Conservation (phyloP, 2,329 filamentous ascomycete species). For the Alternaria ventricosa region DNA sequence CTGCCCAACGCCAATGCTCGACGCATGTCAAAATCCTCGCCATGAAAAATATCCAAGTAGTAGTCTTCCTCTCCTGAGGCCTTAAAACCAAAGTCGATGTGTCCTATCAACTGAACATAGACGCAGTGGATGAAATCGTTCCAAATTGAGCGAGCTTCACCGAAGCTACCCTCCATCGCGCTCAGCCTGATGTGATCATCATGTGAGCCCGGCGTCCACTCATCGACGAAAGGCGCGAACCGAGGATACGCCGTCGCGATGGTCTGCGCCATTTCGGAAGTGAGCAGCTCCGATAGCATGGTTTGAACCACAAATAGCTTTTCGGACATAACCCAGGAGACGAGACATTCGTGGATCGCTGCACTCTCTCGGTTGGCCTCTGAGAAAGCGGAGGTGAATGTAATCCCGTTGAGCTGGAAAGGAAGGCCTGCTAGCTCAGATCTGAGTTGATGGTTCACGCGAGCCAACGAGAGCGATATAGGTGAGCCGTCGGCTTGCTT, state of each 20-base stretch:
- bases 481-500: background rate
- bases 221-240: too few relatives aligned
- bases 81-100: too few relatives aligned
- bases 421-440: background rate
- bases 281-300: background rate
- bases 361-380: background rate
- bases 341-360: background rate
- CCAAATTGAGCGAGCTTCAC: too few relatives aligned
- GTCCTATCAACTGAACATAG: too few relatives aligned
- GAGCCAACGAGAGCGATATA: background rate
- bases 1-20: too few relatives aligned
- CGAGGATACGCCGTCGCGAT: background rate
- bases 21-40: too few relatives aligned
- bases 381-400: background rate
- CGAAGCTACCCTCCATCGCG: too few relatives aligned
- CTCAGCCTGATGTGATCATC: too few relatives aligned
- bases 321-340: background rate
- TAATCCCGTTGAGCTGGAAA: background rate
- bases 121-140: too few relatives aligned
- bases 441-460: background rate
- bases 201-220: too few relatives aligned
- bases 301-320: background rate
- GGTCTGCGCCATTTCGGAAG: background rate
- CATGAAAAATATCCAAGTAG: too few relatives aligned
- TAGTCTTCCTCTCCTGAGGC: too few relatives aligned